Evolutionary conservation across 2,329 filamentous ascomycete genomes (phyloP).

Genomic region (Phyllosticta citriasiana): DNA sequence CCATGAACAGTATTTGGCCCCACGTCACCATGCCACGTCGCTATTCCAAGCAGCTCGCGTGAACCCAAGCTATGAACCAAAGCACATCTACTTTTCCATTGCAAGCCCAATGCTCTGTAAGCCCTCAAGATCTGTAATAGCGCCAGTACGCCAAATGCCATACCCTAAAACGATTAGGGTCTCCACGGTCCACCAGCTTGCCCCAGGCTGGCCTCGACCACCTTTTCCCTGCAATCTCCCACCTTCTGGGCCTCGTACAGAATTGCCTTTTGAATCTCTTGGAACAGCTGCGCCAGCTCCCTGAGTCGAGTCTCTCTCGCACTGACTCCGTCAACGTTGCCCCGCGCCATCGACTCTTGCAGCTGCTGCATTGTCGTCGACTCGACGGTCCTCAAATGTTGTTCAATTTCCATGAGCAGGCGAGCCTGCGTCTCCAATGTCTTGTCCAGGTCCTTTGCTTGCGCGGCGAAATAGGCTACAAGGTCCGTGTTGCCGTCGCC

Average conservation of each 20-base stretch:
- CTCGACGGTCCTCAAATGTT: conserved; percentile 40
- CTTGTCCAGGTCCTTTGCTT: conserved; percentile 29
- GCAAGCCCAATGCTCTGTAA: not conserved
- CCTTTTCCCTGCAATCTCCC: conserved; percentile 37
- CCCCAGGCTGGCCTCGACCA: conserved; percentile 34
- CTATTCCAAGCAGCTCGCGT: not conserved
- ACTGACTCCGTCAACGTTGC: conserved; percentile 12
- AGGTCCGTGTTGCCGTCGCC: conserved; percentile 36
- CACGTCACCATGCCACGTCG: too few relatives aligned
- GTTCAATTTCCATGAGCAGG: conserved; percentile 39
- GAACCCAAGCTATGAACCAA: not conserved
- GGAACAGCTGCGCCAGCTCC: conserved; percentile 37
- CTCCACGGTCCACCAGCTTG: not conserved
- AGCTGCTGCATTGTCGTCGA: conserved; percentile 33
- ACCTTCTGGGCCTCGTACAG: conserved; percentile 38
- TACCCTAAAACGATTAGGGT: not conserved
- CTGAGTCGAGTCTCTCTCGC: conserved; percentile 22
- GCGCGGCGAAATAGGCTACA: conserved; percentile 35
- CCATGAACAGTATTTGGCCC: not conserved
- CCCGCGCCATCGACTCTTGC: conserved; percentile 29
- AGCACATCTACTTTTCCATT: not conserved
- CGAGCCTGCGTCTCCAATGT: conserved; percentile 31
- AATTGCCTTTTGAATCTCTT: conserved; percentile 41
- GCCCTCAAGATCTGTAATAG: not conserved
- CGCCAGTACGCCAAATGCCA: not conserved